Evolutionary conservation across 1,139 yeast species (phyloP).

Genomic region (Sugiyamaella paludigena): DNA sequence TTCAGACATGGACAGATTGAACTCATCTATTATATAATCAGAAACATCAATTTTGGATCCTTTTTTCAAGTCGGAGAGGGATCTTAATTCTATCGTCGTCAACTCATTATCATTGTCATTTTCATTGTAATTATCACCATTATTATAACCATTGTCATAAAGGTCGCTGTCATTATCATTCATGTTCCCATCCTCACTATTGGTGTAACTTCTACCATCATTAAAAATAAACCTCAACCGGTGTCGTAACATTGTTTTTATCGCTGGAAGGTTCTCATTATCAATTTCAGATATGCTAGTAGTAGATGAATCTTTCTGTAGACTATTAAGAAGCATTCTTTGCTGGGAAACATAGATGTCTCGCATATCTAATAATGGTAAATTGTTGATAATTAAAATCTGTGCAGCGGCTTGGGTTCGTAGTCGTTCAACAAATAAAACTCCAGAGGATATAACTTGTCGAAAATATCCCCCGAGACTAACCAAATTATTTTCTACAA

Average conservation of each 20-base stretch:
- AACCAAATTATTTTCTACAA: constrained; percentile 49
- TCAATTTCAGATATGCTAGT: too few species aligned
- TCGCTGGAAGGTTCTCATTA: neutral
- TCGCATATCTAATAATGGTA: constrained; percentile 40
- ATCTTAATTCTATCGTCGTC: constrained; percentile 9
- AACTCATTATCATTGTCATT: constrained; percentile 9
- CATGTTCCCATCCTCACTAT: too few species aligned
- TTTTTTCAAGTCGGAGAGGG: constrained; percentile 12
- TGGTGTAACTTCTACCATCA: too few species aligned
- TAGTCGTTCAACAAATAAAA: constrained; percentile 48
- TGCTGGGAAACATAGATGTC: constrained; percentile 6
- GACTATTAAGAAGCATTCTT: constrained; percentile 3
- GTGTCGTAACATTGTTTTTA: neutral
- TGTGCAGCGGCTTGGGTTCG: constrained; percentile 45
- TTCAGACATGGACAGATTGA: constrained; percentile 10
- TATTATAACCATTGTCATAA: neutral
- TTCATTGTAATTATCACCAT: constrained; percentile 3
- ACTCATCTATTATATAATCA: constrained; percentile 20
- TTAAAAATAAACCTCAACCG: constrained; percentile 3
- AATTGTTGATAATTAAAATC: constrained; percentile 49
- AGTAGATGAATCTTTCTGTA: neutral
- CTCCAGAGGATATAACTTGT: constrained; percentile 78
- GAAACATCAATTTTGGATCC: constrained; percentile 23
- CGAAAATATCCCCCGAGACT: constrained; percentile 69
- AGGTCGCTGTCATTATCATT: too few species aligned